Base-by-base conservation (phyloP, 2,329 filamentous ascomycete genomes). In the Didymella lethalis region DNA sequence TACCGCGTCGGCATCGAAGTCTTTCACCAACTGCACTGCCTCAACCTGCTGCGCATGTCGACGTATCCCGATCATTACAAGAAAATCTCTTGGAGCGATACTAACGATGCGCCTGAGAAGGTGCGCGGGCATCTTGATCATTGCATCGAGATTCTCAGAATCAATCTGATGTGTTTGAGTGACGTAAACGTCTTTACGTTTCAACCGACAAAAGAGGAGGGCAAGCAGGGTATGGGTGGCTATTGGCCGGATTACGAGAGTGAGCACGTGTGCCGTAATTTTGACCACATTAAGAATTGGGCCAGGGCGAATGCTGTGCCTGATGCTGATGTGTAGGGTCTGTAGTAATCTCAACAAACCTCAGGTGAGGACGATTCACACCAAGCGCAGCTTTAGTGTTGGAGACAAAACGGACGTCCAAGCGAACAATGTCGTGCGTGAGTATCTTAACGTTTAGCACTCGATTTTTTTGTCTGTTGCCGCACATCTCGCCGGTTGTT, bases 1-100 rank as follows among this genome's bases (percentile, higher is more conserved):
- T 88, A 87, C 64, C 79, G 85, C n/a, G 85, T 86, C 0, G 86
- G 82, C 0, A 74, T 86, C 3, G 84, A 86, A 66, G 84, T 85
- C 0, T 86, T 86, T 72, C 84, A 86, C 70, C 83, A 77, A 53
- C 65, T 77, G 20, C 73, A 75, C 57, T 77, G 75, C 59, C 57
- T 77, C n/a, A 76, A 77, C 23, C 48, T 76, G 7, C 59, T 77
- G 18, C 68, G 75, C 43, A 74, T 75, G 70, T 45, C 66, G 16
- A 75, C 71, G 12, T 75, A 76, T 48, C 71, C 67, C 7, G 71
- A 75, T 5, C 66, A 76, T 51, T 75, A 75, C 59, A 53, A 66
- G 28, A 69, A 67, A 48, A 52, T 75, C 28, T 63, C 60, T 54
- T 66, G 67, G 69, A 66, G 62, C 49, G 67, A 74, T 29, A 69